These are phyloP conservation scores for Musa schizocarpa DNA, from an alignment of 176 grass and related monocot genomes.

Conservation along the genomic window DNA sequence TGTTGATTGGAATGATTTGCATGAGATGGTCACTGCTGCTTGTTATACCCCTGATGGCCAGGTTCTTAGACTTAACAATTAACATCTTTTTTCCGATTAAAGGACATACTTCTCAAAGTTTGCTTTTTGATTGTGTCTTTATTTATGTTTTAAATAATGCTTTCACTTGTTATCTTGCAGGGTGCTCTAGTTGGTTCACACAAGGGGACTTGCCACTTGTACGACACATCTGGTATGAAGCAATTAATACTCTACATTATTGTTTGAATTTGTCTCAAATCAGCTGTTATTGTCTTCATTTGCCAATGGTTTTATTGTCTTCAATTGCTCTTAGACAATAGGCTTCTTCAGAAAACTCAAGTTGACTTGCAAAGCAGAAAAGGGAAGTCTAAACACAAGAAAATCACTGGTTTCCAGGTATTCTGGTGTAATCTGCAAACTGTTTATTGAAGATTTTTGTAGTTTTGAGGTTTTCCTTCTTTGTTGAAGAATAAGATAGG, in stretches of 20 bases:
- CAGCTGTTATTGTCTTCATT: background rate
- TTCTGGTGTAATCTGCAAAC: background rate
- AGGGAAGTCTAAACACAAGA: constrained; percentile 86
- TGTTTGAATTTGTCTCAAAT: background rate
- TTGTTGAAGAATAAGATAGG: background rate
- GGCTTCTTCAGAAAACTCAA: constrained; percentile 67
- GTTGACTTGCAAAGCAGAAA: constrained; percentile 76
- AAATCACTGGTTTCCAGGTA: constrained; percentile 99
- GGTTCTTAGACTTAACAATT: constrained; percentile 23
- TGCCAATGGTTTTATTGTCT: constrained; percentile 13
- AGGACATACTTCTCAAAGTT: background rate
- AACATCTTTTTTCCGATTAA: background rate
- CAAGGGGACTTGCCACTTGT: constrained; percentile 88
- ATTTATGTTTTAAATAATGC: background rate
- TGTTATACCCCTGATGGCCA: constrained; percentile 92
- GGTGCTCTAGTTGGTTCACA: constrained; percentile 89
- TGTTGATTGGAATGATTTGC: constrained; percentile 97
- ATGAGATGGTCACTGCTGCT: constrained; percentile 94
- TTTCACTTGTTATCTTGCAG: constrained; percentile 36
- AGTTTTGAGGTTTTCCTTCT: background rate
- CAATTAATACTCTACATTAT: background rate
- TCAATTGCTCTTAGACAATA: constrained; percentile 50
- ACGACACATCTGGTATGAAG: constrained; percentile 84
- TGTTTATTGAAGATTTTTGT: background rate
- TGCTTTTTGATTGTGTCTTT: background rate